Evolutionary conservation across 2,329 filamentous ascomycete species (phyloP).

Genomic region (Xylaria sp.): DNA sequence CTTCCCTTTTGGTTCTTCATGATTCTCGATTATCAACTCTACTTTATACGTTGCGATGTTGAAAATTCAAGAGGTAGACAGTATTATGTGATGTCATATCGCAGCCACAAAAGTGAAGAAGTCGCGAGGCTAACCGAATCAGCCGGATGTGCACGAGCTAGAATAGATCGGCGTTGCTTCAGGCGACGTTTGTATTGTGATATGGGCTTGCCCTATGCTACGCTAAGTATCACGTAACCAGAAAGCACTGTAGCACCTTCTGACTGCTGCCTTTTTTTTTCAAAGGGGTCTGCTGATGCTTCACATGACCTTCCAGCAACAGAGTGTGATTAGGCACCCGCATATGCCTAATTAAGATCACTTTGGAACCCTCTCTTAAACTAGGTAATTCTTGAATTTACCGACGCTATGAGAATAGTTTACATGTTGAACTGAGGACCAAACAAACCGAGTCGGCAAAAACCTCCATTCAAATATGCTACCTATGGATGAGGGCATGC

Average conservation of each 20-base stretch:
- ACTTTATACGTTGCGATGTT: not conserved
- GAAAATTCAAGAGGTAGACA: not conserved
- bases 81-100: slow-evolving; percentile 22
- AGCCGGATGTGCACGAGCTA: slow-evolving; percentile 6
- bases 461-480: slow-evolving; percentile 31
- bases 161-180: not conserved
- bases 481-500: slow-evolving; percentile 35
- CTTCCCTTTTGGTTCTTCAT: no score
- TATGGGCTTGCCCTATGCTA: not conserved
- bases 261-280: not conserved
- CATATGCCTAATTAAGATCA: not conserved
- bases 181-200: not conserved
- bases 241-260: not conserved
- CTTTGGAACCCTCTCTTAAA: not conserved
- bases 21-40: not conserved
- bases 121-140: slow-evolving; percentile 14
- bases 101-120: slow-evolving; percentile 10
- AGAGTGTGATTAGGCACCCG: not conserved
- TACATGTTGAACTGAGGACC: not conserved
- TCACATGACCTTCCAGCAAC: not conserved
- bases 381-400: slow-evolving; percentile 4
- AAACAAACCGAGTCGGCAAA: slow-evolving; percentile 14
- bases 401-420: slow-evolving; percentile 1
- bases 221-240: not conserved
- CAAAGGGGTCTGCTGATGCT: not conserved